Base-by-base conservation (phyloP, 176 grass and related monocot genomes). In the Musa troglodytarum region DNA sequence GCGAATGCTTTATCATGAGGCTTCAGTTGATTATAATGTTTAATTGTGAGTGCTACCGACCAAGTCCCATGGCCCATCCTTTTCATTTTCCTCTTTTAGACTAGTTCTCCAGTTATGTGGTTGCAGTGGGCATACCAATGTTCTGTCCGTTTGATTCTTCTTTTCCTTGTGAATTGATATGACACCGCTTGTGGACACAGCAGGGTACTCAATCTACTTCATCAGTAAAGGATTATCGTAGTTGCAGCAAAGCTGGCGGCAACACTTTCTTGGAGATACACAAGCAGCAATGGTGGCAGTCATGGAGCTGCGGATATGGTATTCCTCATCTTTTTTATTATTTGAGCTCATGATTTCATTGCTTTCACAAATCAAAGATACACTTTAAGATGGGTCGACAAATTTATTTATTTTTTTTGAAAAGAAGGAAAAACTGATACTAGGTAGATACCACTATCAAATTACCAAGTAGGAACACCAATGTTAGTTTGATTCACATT, bases 221-320 rank as follows among this genome's bases (percentile, higher is more conserved):
- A 43, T 43, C 34, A 74, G 72, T 57, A 25, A 7, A 57, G 53
- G 72, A 8, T 16, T 53, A 54, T 74, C 24, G 26, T 13, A 4
- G 14, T 29, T 29, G 22, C 50, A 61, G 78, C 28, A 68, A 83
- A 81, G 17, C 88, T 99, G 96, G 91, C 96, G 52, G 80, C 96
- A 8, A 24, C 91, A 68, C 62, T 99, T 77, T 79, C 91, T 68
- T 99, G 96, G 96, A 83, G 96, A 78, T 88, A 86, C 75, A 89
- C 86, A 73, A 91, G 85, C 29, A 77, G 86, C 25, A 99, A 95
- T 52, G 90, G 90, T 9, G 26, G 75, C 59, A 82, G 81, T 81
- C 87, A 92, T 78, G 85, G 87, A 56, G 71, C 78, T 20, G 63
- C 85, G 85, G 96, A 99, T 94, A 87, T 99, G 96, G 96, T 99